Evolutionary conservation across 78 protist genomes (phyloP).

Genomic region (Isochrysis galbana): DNA sequence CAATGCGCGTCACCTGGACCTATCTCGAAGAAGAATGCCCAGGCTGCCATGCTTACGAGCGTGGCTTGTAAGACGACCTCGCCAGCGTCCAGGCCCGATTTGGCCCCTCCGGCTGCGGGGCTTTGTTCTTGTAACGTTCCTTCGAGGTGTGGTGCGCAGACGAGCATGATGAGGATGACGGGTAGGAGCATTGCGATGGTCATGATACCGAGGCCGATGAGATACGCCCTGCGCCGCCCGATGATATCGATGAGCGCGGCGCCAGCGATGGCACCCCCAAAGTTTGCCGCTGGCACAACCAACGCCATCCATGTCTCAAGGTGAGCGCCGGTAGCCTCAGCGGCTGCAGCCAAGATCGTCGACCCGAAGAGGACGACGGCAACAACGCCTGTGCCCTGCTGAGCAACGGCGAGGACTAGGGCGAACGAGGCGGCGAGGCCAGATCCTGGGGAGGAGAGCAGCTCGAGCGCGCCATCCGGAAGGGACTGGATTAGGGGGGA

Average conservation of each 20-base stretch:
- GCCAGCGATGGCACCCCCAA: not conserved
- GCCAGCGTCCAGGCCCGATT: too few species aligned
- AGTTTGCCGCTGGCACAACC: not conserved
- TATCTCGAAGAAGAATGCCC: not conserved
- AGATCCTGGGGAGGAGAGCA: not conserved
- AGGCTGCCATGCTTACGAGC: not conserved
- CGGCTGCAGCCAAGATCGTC: not conserved
- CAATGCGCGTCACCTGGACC: too few species aligned
- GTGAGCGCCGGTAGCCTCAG: not conserved
- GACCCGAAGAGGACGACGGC: not conserved
- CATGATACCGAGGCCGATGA: not conserved
- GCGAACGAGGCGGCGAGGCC: not conserved
- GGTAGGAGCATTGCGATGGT: not conserved
- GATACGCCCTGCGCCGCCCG: not conserved
- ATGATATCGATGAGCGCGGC: not conserved
- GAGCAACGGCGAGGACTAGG: not conserved
- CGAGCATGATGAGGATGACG: not conserved
- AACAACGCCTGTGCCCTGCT: not conserved
- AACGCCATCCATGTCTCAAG: not conserved
- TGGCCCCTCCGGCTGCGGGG: too few species aligned
- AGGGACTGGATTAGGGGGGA: not conserved
- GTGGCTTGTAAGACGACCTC: too few species aligned
- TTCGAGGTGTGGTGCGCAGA: too few species aligned
- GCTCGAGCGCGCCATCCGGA: not conserved
- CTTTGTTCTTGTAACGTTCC: too few species aligned